A percentile compares a stretch with the other conserved stretches of the same genome.
Conservation (phyloP, 768 basidiomycete genomes). For the Dioszegia aurantiaca region DNA sequence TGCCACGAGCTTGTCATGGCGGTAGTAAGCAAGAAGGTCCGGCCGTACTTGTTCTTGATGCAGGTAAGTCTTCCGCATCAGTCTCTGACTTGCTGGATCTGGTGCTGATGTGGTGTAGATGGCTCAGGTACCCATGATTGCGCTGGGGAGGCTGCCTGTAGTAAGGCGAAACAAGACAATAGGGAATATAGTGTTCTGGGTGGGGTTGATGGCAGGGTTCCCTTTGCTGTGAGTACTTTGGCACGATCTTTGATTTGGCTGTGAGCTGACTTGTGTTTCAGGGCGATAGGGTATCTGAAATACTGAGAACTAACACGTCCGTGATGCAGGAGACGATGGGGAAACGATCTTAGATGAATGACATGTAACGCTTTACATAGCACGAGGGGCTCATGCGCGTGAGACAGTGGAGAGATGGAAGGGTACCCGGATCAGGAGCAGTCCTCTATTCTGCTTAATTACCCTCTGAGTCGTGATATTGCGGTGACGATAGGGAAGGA, state of each 20-base stretch:
- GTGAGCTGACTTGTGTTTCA: neutral
- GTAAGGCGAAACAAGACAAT: conserved; percentile 78
- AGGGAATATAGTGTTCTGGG: conserved; percentile 78
- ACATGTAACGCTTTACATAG: no score
- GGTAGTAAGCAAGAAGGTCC: conserved; percentile 85
- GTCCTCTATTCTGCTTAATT: no score
- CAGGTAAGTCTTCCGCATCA: conserved; percentile 56
- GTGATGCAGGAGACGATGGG: neutral
- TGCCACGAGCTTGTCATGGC: conserved; percentile 96
- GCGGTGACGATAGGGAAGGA: no score
- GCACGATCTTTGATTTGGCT: neutral
- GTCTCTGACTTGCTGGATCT: neutral
- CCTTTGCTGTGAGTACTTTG: conserved; percentile 63
- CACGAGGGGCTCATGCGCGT: no score
- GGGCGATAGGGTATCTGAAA: conserved; percentile 21
- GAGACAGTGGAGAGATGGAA: no score
- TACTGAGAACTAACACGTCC: neutral
- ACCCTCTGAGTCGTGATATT: no score
- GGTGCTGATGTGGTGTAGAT: conserved; percentile 57
- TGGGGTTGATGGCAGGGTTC: conserved; percentile 79
- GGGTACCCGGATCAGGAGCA: no score
- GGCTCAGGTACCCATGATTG: conserved; percentile 86
- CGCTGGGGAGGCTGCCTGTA: conserved; percentile 68
- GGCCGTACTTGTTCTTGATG: conserved; percentile 80
- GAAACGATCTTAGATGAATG: neutral